phyloP scores from a whole-genome alignment of 768 basidiomycete genomes.

The Agaricus blazei region DNA sequence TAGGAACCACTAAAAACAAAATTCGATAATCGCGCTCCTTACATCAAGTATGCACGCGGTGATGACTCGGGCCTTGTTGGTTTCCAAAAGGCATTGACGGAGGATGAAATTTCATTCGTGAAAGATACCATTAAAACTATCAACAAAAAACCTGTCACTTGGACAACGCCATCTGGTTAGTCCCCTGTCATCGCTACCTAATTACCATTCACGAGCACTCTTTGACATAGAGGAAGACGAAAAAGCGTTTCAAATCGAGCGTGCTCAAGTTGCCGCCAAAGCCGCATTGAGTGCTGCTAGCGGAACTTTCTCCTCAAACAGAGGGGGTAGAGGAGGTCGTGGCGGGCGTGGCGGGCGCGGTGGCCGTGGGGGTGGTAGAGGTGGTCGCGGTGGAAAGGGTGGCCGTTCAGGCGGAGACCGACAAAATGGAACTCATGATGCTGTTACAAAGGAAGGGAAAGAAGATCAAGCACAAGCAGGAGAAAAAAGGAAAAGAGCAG shows the following conservation, averaged over 20 bases:
- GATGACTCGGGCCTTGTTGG: slow-evolving; percentile 48
- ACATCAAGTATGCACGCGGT: slow-evolving; percentile 44
- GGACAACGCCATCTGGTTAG: slow-evolving; percentile 58
- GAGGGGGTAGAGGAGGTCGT: slow-evolving; percentile 19
- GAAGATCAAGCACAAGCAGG: slow-evolving; percentile 44
- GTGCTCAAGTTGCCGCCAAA: slow-evolving; percentile 64
- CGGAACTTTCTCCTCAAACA: slow-evolving; percentile 19
- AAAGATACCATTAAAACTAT: slow-evolving; percentile 61
- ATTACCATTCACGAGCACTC: slow-evolving; percentile 3
- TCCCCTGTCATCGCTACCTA: not conserved
- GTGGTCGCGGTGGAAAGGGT: slow-evolving; percentile 35
- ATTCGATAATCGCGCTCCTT: slow-evolving; percentile 45
- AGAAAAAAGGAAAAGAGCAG: slow-evolving; percentile 72
- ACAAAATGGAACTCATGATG: slow-evolving; percentile 29
- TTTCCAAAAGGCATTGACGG: slow-evolving; percentile 61
- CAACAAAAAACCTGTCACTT: slow-evolving; percentile 58
- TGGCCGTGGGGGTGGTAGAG: slow-evolving; percentile 42
- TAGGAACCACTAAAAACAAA: slow-evolving; percentile 45
- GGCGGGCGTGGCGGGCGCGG: slow-evolving; percentile 37
- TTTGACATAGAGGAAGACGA: slow-evolving; percentile 57
- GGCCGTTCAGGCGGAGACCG: slow-evolving; percentile 31
- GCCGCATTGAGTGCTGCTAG: slow-evolving; percentile 18
- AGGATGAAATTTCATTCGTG: slow-evolving; percentile 69
- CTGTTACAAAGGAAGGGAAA: slow-evolving; percentile 16
- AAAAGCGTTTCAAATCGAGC: slow-evolving; percentile 67